Conservation (phyloP, 352 stramenopile species). For the Lagenidium giganteum region DNA sequence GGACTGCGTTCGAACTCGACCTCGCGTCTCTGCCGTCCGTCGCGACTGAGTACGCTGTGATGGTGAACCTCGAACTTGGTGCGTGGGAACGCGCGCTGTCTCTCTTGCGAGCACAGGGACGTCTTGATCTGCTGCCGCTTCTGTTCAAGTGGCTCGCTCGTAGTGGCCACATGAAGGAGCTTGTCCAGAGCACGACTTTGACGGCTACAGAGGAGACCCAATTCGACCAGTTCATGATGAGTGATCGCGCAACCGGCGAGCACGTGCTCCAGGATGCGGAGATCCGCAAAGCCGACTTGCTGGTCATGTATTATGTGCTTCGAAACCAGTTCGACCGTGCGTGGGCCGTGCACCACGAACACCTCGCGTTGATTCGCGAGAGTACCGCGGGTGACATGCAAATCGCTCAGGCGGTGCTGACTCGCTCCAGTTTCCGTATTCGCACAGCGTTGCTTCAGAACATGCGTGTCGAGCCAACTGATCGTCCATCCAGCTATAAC, state of each 20-base stretch:
- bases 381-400: slow-evolving; percentile 55
- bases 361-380: slow-evolving; percentile 65
- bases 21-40: slow-evolving; percentile 34
- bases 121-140: slow-evolving; percentile 48
- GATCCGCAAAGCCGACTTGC: slow-evolving; percentile 66
- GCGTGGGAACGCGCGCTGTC: slow-evolving; percentile 71
- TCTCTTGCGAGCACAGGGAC: slow-evolving; percentile 49
- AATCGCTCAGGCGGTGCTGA: slow-evolving; percentile 49
- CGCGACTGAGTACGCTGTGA: slow-evolving; percentile 63
- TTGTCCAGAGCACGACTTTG: slow-evolving; percentile 61
- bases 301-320: slow-evolving; percentile 84
- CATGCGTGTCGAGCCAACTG: slow-evolving; percentile 54
- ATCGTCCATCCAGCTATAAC: slow-evolving; percentile 2
- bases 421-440: slow-evolving; percentile 59
- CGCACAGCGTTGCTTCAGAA: slow-evolving; percentile 54
- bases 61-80: slow-evolving; percentile 71
- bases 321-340: slow-evolving; percentile 66
- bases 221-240: slow-evolving; percentile 75
- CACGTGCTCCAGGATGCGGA: slow-evolving; percentile 61
- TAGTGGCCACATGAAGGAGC: slow-evolving; percentile 64
- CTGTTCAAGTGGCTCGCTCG: slow-evolving; percentile 73
- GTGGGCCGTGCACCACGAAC: slow-evolving; percentile 72
- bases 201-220: slow-evolving; percentile 40
- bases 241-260: slow-evolving; percentile 33
- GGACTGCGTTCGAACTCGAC: slow-evolving; percentile 72